Percentiles rank a stretch among this genome's conserved stretches.
Conservation (phyloP, 2,329 filamentous ascomycete species). For the Pseudogymnoascus sp. region DNA sequence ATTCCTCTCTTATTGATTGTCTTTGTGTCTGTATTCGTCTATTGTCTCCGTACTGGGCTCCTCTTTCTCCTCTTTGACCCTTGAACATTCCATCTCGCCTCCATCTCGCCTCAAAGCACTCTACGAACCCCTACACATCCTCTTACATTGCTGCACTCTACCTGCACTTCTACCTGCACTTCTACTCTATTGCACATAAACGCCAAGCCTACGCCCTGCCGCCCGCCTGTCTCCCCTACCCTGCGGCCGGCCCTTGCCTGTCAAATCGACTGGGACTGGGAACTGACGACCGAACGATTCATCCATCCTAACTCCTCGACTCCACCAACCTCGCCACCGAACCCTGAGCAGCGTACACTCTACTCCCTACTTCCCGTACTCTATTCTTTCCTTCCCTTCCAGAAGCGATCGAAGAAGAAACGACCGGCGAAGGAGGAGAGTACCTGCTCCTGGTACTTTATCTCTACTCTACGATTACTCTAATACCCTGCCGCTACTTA, state of each 20-base stretch:
- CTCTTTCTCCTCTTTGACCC: background rate
- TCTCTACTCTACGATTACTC: background rate
- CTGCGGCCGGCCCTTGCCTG: background rate
- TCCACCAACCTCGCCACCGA: background rate
- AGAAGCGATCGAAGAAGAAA: background rate
- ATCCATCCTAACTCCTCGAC: background rate
- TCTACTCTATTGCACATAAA: background rate
- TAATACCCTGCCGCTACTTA: background rate
- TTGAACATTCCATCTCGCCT: background rate
- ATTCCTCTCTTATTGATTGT: background rate
- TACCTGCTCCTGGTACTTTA: background rate
- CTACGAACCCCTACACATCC: background rate
- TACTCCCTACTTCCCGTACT: background rate
- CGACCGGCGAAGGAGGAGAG: background rate
- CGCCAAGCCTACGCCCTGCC: background rate
- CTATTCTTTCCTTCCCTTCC: background rate
- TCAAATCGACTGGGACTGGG: background rate
- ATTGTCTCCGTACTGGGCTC: background rate
- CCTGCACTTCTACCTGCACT: background rate
- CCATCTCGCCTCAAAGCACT: too few species aligned
- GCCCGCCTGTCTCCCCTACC: background rate
- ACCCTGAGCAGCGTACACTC: background rate
- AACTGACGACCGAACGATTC: background rate
- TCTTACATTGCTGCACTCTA: background rate
- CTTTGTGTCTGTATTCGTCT: background rate